A percentile compares a stretch with the other conserved stretches of the same genome.
Conservation (phyloP, 1,139 yeast species). For the Magnusiomyces magnusii region DNA sequence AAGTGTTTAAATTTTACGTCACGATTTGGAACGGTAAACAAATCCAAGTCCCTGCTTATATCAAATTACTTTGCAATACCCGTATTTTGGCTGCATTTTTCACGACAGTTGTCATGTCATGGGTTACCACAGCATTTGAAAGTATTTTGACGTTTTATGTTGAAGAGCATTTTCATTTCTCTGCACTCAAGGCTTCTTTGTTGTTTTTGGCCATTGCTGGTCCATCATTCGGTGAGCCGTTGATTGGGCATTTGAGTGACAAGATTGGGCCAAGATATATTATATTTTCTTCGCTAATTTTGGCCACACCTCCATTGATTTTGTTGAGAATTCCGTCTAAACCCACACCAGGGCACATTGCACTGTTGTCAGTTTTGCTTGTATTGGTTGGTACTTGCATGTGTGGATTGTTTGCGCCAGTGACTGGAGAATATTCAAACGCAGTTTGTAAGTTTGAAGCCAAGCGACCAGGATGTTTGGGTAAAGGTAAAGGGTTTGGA, state of each 20-base stretch:
- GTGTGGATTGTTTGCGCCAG: slow-evolving; percentile 26
- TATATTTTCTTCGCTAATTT: slow-evolving; percentile 25
- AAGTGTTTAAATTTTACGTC: not conserved
- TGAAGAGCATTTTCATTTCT: slow-evolving; percentile 28
- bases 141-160: slow-evolving; percentile 32
- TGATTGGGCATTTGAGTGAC: slow-evolving; percentile 30
- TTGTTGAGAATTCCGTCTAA: slow-evolving; percentile 29
- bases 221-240: slow-evolving; percentile 32
- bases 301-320: slow-evolving; percentile 25
- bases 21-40: not conserved
- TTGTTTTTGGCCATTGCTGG: slow-evolving; percentile 32
- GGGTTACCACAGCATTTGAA: slow-evolving; percentile 32
- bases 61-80: slow-evolving; percentile 20
- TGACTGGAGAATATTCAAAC: slow-evolving; percentile 31
- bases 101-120: slow-evolving; percentile 27
- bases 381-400: slow-evolving; percentile 26
- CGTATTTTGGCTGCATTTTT: slow-evolving; percentile 26
- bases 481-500: slow-evolving; percentile 32
- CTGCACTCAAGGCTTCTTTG: slow-evolving; percentile 30
- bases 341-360: slow-evolving; percentile 25
- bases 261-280: slow-evolving; percentile 29
- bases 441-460: slow-evolving; percentile 25
- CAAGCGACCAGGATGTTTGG: slow-evolving; percentile 29
- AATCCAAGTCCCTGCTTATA: slow-evolving; percentile 20
- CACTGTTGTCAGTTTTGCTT: slow-evolving; percentile 28